These are phyloP conservation scores for Kernera saxatilis DNA, from an alignment of 345 rosid genomes.

Conservation along the genomic window DNA sequence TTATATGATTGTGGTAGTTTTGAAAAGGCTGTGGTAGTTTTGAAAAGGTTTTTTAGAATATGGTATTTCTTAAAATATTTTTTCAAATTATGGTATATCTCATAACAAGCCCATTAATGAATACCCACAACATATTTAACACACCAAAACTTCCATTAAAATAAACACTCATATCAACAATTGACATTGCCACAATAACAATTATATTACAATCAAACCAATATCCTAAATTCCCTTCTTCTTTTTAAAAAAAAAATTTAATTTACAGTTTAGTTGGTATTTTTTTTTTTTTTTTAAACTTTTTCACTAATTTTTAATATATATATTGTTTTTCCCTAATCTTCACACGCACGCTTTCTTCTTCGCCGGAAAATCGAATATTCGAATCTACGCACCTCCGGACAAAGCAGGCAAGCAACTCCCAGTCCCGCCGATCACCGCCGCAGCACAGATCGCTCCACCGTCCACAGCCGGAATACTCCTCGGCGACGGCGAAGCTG, in stretches of 20 bases:
- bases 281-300: background rate
- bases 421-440: conserved; percentile 13
- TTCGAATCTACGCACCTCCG: conserved; percentile 22
- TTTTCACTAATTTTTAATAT: background rate
- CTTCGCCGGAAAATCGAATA: background rate
- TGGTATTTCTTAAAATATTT: too few relatives aligned
- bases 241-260: background rate
- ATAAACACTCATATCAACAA: background rate
- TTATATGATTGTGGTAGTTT: too few relatives aligned
- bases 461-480: background rate
- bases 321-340: background rate
- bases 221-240: background rate
- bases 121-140: too few relatives aligned
- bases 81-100: too few relatives aligned
- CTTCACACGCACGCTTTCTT: background rate
- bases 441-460: conserved; percentile 20
- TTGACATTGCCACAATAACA: background rate
- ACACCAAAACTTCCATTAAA: conserved; percentile 2
- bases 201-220: background rate
- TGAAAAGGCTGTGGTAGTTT: too few relatives aligned
- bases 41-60: too few relatives aligned
- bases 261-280: background rate
- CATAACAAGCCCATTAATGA: too few relatives aligned
- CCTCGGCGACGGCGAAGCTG: background rate
- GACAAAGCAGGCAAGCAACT: conserved; percentile 22